phyloP scores from a whole-genome alignment of 2,329 filamentous ascomycete genomes.

The Colletotrichum tofieldiae region DNA sequence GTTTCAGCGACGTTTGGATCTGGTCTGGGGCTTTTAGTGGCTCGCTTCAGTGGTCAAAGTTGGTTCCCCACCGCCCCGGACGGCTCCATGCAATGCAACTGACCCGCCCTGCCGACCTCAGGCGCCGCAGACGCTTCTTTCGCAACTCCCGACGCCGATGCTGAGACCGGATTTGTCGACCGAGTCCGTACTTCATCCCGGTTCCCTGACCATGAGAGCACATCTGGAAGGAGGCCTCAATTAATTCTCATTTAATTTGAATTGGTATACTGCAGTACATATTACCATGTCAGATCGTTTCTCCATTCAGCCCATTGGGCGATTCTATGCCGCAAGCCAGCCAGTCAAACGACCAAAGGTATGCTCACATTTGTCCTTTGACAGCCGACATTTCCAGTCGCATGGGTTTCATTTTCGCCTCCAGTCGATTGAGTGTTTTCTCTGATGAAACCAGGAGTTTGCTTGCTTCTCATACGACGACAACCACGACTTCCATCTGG shows the following conservation, averaged over 20 bases:
- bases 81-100: slow-evolving; percentile 10
- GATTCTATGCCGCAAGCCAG: slow-evolving; percentile 78
- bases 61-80: slow-evolving; percentile 33
- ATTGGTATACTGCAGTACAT: background rate
- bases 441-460: slow-evolving; percentile 76
- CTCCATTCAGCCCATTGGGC: slow-evolving; percentile 77
- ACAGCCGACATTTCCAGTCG: background rate
- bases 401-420: background rate
- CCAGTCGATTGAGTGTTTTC: background rate
- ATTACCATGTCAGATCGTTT: slow-evolving; percentile 58
- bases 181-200: slow-evolving; percentile 1
- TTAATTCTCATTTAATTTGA: background rate
- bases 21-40: slow-evolving; percentile 29
- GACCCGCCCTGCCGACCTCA: slow-evolving; percentile 15
- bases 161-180: slow-evolving; percentile 31
- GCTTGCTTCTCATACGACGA: slow-evolving; percentile 95
- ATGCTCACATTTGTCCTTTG: background rate
- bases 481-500: slow-evolving; percentile 81
- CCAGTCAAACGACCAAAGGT: slow-evolving; percentile 84
- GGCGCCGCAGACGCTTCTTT: slow-evolving; percentile 31
- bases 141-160: slow-evolving; percentile 32
- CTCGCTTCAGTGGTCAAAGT: slow-evolving; percentile 20
- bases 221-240: background rate
- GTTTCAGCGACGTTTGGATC: slow-evolving; percentile 42
- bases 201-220: background rate